Conservation (phyloP, 306 rosid species). For the Biancaea sappan region DNA sequence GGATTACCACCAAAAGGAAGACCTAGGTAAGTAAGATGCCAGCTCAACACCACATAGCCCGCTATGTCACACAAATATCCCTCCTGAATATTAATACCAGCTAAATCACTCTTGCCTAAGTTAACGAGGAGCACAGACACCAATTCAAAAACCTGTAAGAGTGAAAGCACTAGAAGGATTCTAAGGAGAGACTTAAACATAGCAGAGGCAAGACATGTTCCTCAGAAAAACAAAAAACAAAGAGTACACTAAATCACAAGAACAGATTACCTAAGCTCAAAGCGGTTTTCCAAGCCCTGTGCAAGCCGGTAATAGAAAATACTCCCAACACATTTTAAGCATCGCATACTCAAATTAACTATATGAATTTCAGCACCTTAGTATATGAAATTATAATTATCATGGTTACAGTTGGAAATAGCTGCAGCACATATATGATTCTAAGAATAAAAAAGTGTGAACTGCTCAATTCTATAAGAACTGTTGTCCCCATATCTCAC, state of each 20-base stretch:
- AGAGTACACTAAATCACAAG: background rate
- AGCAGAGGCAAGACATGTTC: background rate
- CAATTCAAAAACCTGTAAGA: too few relatives aligned
- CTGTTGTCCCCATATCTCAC: background rate
- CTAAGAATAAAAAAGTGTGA: background rate
- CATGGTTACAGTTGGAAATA: background rate
- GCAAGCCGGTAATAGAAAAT: constrained; percentile 3
- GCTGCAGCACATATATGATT: background rate
- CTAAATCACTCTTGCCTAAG: too few relatives aligned
- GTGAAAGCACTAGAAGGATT: too few relatives aligned
- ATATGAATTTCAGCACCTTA: background rate
- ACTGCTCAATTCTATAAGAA: background rate
- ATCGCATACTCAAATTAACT: constrained; percentile 21
- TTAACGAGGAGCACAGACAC: too few relatives aligned
- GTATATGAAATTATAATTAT: background rate
- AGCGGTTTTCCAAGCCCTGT: background rate
- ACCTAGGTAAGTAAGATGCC: too few relatives aligned
- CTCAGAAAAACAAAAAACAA: background rate
- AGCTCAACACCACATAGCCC: too few relatives aligned
- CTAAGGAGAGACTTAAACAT: background rate
- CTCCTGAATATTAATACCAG: too few relatives aligned
- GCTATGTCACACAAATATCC: too few relatives aligned
- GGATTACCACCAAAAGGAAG: too few relatives aligned
- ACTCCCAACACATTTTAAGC: background rate
- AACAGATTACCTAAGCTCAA: background rate